These are phyloP conservation scores for Pyrenochaeta sp. DNA, from an alignment of 2,329 filamentous ascomycete species.

Conservation along the genomic window DNA sequence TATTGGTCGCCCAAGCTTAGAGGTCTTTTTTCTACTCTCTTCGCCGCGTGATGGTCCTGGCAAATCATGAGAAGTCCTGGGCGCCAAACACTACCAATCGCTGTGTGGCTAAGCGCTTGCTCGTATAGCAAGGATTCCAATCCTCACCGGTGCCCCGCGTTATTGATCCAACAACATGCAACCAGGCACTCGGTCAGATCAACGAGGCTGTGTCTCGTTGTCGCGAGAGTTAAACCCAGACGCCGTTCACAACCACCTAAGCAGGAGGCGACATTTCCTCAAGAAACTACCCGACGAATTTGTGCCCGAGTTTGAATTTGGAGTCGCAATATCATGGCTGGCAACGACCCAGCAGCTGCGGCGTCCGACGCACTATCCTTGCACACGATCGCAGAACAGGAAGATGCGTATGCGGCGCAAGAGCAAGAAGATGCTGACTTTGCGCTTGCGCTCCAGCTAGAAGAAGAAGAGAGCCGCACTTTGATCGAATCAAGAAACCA, in stretches of 20 bases:
- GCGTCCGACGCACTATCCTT: constrained; percentile 17
- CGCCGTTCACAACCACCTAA: too few relatives aligned
- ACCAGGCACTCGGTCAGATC: not conserved
- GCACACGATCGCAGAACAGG: constrained; percentile 19
- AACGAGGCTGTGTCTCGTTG: not conserved
- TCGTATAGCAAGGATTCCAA: constrained; percentile 5
- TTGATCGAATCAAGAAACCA: constrained; percentile 3
- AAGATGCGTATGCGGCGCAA: constrained; percentile 13
- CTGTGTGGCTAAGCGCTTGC: not conserved
- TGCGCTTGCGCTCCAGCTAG: constrained; percentile 16
- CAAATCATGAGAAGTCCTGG: too few relatives aligned
- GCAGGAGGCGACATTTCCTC: not conserved
- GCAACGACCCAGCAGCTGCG: constrained; percentile 2
- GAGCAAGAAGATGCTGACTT: constrained; percentile 24
- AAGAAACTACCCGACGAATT: not conserved
- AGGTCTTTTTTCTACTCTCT: too few relatives aligned
- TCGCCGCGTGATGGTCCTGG: too few relatives aligned
- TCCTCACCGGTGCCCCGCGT: constrained; percentile 6
- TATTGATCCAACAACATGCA: not conserved
- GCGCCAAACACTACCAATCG: not conserved
- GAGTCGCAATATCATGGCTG: constrained; percentile 6
- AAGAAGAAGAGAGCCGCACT: constrained; percentile 12
- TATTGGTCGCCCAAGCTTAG: too few relatives aligned
- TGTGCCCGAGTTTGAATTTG: not conserved
- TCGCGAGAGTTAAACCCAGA: too few relatives aligned